These are phyloP conservation scores for Nitzschia palea DNA, from an alignment of 108 stramenopile species.

Conservation along the genomic window DNA sequence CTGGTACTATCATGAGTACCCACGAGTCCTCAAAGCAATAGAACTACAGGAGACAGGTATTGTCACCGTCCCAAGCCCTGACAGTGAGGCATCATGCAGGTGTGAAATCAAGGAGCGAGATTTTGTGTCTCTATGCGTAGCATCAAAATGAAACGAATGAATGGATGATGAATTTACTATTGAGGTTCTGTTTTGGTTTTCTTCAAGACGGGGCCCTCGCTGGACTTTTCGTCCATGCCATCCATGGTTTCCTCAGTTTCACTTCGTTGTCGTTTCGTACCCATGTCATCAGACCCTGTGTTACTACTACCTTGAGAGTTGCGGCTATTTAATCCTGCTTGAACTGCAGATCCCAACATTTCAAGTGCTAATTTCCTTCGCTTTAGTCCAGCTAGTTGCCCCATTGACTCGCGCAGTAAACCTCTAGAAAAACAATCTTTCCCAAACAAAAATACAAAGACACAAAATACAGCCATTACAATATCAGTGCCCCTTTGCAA, in stretches of 20 bases:
- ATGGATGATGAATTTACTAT: too few species aligned
- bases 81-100: too few species aligned
- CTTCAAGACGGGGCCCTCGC: not conserved
- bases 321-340: constrained; percentile 44
- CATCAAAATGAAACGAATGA: too few species aligned
- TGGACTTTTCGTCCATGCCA: not conserved
- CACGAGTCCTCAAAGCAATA: too few species aligned
- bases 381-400: constrained; percentile 71
- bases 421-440: constrained; percentile 74
- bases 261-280: not conserved
- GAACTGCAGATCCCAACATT: constrained; percentile 67
- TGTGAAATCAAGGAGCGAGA: too few species aligned
- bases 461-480: not conserved
- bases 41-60: too few species aligned
- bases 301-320: not conserved
- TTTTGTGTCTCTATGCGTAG: too few species aligned
- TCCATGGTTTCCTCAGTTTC: not conserved
- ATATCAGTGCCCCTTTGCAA: not conserved
- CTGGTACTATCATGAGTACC: too few species aligned
- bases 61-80: too few species aligned
- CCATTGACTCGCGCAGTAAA: constrained; percentile 62
- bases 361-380: constrained; percentile 70
- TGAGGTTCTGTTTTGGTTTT: not conserved
- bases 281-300: not conserved
- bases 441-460: not conserved